These are phyloP conservation scores for Drechslera avenae DNA, from an alignment of 2,329 filamentous ascomycete genomes.

Conservation along the genomic window DNA sequence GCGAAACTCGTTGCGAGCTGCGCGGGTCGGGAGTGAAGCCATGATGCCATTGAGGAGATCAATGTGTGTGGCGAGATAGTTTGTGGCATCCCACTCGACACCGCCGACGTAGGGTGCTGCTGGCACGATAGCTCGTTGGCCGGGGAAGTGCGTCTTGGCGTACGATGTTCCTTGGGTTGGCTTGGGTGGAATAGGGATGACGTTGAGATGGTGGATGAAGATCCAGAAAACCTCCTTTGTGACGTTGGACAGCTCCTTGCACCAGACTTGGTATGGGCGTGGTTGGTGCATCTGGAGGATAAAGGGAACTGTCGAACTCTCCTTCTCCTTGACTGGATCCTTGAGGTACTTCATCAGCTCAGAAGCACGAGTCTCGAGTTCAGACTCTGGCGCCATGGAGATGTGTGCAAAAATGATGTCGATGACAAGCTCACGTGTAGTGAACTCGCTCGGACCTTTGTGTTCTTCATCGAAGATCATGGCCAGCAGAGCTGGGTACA, in stretches of 20 bases:
- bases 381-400: constrained; percentile 60
- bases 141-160: constrained; percentile 76
- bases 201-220: constrained; percentile 91
- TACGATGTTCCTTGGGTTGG: constrained; percentile 45
- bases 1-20: constrained; percentile 79
- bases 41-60: constrained; percentile 91
- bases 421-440: constrained; percentile 86
- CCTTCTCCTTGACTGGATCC: constrained; percentile 74
- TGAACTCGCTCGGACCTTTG: constrained; percentile 96
- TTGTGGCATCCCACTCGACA: constrained; percentile 98
- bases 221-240: constrained; percentile 99
- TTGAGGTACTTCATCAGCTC: constrained; percentile 79
- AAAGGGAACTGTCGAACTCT: constrained; percentile 78
- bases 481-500: constrained; percentile 83
- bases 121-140: constrained; percentile 84
- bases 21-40: constrained; percentile 72
- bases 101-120: constrained; percentile 95
- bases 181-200: constrained; percentile 67
- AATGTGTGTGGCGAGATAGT: constrained; percentile 90
- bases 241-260: constrained; percentile 87
- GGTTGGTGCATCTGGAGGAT: constrained; percentile 87
- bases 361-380: constrained; percentile 70
- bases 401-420: constrained; percentile 90
- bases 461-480: constrained; percentile 98
- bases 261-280: constrained; percentile 91